Conservation (phyloP, 2,329 filamentous ascomycete species). For the Penicillium freii region DNA sequence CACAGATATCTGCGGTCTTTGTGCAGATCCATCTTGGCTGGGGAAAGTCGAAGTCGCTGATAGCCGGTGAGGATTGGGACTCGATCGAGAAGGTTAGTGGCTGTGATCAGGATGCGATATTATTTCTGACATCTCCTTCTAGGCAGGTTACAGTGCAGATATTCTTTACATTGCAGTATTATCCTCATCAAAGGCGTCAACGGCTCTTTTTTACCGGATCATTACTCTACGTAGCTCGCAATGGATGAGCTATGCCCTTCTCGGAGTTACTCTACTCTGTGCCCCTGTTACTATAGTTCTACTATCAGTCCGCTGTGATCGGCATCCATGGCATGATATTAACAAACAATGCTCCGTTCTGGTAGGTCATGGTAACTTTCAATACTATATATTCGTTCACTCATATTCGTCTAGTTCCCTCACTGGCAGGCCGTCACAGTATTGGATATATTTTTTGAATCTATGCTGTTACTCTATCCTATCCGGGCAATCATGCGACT, state of each 20-base stretch:
- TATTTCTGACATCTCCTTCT: background rate
- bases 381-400: background rate
- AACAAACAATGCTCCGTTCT: constrained; percentile 30
- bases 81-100: constrained; percentile 37
- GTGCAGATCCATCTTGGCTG: constrained; percentile 41
- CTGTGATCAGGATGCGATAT: background rate
- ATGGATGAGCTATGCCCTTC: constrained; percentile 21
- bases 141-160: constrained; percentile 42
- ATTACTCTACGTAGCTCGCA: constrained; percentile 15
- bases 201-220: constrained; percentile 34
- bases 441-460: constrained; percentile 44
- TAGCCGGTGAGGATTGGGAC: constrained; percentile 18
- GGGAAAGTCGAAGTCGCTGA: constrained; percentile 35
- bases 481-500: constrained; percentile 40
- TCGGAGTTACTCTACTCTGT: constrained; percentile 34
- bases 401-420: constrained; percentile 26
- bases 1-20: constrained; percentile 42
- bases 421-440: constrained; percentile 42
- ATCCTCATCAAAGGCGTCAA: constrained; percentile 45
- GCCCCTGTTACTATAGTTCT: constrained; percentile 38
- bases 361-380: constrained; percentile 23
- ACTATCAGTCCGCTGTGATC: constrained; percentile 38
- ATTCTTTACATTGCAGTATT: constrained; percentile 43
- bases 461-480: constrained; percentile 38
- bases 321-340: constrained; percentile 37